Evolutionary conservation across 2,329 filamentous ascomycete species (phyloP).

Genomic region (Nothophoma quercina): DNA sequence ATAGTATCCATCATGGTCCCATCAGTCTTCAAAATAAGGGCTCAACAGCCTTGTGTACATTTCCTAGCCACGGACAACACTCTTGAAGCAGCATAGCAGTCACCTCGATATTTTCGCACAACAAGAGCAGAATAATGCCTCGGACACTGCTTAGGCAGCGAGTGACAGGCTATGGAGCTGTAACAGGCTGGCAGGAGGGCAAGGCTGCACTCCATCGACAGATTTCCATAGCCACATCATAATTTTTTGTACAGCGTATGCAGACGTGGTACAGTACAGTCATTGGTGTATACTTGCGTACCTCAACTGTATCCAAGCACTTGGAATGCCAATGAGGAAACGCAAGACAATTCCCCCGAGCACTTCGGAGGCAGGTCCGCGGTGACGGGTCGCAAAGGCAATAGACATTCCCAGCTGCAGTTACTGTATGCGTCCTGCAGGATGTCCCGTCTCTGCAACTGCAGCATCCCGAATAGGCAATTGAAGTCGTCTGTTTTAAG

Average conservation of each 20-base stretch:
- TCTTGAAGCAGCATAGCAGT: neutral
- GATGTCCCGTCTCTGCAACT: neutral
- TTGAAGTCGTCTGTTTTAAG: neutral
- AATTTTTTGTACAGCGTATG: neutral
- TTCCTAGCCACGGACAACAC: neutral
- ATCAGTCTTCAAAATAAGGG: neutral
- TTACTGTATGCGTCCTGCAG: neutral
- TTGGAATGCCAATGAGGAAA: neutral
- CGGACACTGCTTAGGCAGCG: neutral
- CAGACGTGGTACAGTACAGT: neutral
- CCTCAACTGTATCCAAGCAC: neutral
- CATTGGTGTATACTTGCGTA: neutral
- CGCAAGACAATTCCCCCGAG: neutral
- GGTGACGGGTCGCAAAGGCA: neutral
- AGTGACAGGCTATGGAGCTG: neutral
- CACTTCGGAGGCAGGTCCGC: slow-evolving; percentile 2
- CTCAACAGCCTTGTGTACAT: neutral
- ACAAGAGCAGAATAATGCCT: neutral
- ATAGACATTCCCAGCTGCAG: neutral
- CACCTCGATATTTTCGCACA: neutral
- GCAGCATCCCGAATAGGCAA: neutral
- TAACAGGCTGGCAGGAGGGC: neutral
- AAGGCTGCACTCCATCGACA: neutral
- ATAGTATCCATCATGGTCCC: neutral
- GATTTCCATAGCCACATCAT: neutral